Percentiles rank a stretch among this genome's conserved stretches.
Evolutionary conservation across 2,329 filamentous ascomycete genomes (phyloP).

Genomic region (Tolypocladium sp.): DNA sequence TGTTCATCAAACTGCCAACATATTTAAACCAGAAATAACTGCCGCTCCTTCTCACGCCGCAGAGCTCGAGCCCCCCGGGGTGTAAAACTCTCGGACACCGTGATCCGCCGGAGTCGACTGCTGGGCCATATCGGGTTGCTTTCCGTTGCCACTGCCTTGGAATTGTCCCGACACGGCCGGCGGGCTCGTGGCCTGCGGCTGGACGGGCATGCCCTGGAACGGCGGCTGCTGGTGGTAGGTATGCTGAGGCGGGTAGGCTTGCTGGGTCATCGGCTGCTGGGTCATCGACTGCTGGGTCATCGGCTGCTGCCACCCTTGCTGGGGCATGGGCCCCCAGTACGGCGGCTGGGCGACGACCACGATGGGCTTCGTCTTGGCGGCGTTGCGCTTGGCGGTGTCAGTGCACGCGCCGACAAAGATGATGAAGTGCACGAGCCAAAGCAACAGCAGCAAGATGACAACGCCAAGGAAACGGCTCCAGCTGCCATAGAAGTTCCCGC

Average conservation of each 20-base stretch:
- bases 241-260: not conserved
- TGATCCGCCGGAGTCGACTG: not conserved
- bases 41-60: not conserved
- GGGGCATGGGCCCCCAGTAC: not conserved
- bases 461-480: not conserved
- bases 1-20: not conserved
- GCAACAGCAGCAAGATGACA: not conserved
- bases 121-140: not conserved
- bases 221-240: not conserved
- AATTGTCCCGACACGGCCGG: not conserved
- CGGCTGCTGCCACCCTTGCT: not conserved
- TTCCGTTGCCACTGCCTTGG: not conserved
- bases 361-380: not conserved
- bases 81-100: not conserved
- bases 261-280: not conserved
- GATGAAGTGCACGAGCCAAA: not conserved
- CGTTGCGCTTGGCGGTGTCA: conserved; percentile 7
- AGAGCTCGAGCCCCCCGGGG: not conserved
- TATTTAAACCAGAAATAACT: not conserved
- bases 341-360: not conserved
- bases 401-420: conserved; percentile 15
- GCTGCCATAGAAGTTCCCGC: not conserved
- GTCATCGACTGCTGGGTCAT: not conserved
- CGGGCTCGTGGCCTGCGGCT: not conserved
- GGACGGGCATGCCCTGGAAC: not conserved